A percentile compares a stretch with the other conserved stretches of the same genome.
Evolutionary conservation across 2,329 filamentous ascomycete genomes (phyloP).

Genomic region (Aschersonia sp.): DNA sequence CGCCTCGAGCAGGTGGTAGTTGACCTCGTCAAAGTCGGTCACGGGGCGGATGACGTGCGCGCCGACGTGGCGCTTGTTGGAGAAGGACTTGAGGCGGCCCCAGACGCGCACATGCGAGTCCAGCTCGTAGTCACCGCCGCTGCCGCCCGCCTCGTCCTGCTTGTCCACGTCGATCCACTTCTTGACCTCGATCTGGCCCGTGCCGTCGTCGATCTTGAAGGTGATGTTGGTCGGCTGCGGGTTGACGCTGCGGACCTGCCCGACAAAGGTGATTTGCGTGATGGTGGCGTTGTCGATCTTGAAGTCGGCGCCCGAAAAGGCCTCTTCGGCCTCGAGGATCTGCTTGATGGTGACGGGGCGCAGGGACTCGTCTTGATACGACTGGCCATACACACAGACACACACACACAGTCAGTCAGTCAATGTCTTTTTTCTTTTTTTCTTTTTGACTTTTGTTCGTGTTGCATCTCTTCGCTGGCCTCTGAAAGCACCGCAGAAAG

Average conservation of each 20-base stretch:
- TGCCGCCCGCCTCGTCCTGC: slow-evolving; percentile 16
- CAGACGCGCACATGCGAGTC: slow-evolving; percentile 76
- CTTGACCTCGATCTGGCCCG: slow-evolving; percentile 81
- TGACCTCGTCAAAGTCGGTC: slow-evolving; percentile 79
- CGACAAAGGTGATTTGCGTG: slow-evolving; percentile 66
- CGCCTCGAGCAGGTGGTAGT: slow-evolving; percentile 82
- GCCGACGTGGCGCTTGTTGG: slow-evolving; percentile 67
- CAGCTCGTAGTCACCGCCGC: slow-evolving; percentile 38
- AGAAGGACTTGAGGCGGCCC: slow-evolving; percentile 72
- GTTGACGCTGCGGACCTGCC: slow-evolving; percentile 76
- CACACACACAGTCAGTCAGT: background rate
- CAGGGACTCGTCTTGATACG: slow-evolving; percentile 68
- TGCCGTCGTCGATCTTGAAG: slow-evolving; percentile 90
- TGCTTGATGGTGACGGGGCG: slow-evolving; percentile 95
- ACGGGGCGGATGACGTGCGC: slow-evolving; percentile 71
- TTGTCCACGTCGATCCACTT: slow-evolving; percentile 63
- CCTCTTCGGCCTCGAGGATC: slow-evolving; percentile 67
- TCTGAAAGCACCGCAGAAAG: no score
- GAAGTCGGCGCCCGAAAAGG: slow-evolving; percentile 60
- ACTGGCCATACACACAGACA: slow-evolving; percentile 16
- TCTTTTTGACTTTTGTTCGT: background rate
- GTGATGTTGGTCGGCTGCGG: slow-evolving; percentile 84
- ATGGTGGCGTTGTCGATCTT: slow-evolving; percentile 65
- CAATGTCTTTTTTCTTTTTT: background rate
- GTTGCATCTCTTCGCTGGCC: background rate